These are phyloP conservation scores for Rubia yunnanensis DNA, from an alignment of 257 asterid genomes.

Conservation along the genomic window DNA sequence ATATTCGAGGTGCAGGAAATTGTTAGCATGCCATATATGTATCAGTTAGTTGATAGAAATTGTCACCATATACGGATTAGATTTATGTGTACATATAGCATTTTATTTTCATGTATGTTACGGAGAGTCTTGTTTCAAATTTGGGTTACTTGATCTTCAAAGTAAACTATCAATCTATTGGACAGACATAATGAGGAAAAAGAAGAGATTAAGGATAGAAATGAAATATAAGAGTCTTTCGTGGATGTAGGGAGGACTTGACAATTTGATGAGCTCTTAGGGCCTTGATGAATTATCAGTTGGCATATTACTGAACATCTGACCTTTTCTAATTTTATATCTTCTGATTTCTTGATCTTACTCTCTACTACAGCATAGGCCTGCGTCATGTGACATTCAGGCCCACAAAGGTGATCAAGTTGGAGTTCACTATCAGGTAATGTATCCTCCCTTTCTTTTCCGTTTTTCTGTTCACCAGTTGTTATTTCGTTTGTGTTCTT, in stretches of 20 bases:
- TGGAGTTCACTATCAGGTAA: constrained; percentile 89
- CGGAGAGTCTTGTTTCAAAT: not conserved
- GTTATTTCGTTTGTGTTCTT: not conserved
- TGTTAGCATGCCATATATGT: no score
- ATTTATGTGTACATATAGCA: not conserved
- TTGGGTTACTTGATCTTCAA: not conserved
- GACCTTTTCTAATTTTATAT: not conserved
- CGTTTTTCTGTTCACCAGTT: not conserved
- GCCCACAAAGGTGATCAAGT: constrained; percentile 90
- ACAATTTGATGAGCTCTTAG: not conserved
- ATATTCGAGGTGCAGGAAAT: no score
- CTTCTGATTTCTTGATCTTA: constrained; percentile 11
- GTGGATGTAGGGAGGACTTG: not conserved
- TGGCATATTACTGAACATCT: not conserved
- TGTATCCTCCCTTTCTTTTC: not conserved
- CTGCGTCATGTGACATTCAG: constrained; percentile 61
- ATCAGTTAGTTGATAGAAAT: no score
- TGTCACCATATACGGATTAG: no score
- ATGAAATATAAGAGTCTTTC: no score
- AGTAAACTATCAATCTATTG: not conserved
- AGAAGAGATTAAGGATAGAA: no score
- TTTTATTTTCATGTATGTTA: not conserved
- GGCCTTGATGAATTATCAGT: not conserved
- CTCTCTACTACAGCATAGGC: constrained; percentile 67
- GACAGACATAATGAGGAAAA: not conserved